Percentiles rank a stretch among this genome's conserved stretches.
Conservation (phyloP, 257 asterid genomes). For the Nicotiana tomentosiformis region DNA sequence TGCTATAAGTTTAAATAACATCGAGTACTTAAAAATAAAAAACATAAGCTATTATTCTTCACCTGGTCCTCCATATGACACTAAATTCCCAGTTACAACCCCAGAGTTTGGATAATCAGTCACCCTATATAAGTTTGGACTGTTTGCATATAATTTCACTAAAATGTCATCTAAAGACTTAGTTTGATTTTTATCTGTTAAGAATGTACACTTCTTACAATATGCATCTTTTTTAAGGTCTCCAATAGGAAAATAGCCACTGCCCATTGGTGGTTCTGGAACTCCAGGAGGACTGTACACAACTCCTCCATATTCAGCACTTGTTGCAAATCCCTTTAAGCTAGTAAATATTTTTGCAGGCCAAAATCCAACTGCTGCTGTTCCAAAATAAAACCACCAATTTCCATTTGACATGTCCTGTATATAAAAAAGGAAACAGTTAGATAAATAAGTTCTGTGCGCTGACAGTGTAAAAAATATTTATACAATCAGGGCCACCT, state of each 20-base stretch:
- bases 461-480: no score
- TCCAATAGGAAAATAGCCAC: neutral
- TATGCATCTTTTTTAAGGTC: neutral
- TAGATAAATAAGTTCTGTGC: no score
- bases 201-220: neutral
- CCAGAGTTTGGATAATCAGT: neutral
- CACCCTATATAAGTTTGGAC: neutral
- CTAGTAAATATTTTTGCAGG: neutral
- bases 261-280: neutral
- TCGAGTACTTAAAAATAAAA: neutral
- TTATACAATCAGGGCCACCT: neutral
- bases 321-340: neutral
- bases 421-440: neutral
- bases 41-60: neutral
- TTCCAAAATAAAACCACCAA: neutral
- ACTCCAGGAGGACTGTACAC: neutral
- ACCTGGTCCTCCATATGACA: slow-evolving; percentile 4
- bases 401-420: neutral
- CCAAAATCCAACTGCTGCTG: neutral
- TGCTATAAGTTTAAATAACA: no score
- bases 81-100: neutral
- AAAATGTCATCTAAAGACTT: neutral
- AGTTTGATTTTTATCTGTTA: neutral
- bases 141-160: neutral
- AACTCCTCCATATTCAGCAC: neutral